Percentiles rank a stretch among this genome's conserved stretches.
Conservation (phyloP, 805 yeast genomes). For the Yamadazyma ubonensis region DNA sequence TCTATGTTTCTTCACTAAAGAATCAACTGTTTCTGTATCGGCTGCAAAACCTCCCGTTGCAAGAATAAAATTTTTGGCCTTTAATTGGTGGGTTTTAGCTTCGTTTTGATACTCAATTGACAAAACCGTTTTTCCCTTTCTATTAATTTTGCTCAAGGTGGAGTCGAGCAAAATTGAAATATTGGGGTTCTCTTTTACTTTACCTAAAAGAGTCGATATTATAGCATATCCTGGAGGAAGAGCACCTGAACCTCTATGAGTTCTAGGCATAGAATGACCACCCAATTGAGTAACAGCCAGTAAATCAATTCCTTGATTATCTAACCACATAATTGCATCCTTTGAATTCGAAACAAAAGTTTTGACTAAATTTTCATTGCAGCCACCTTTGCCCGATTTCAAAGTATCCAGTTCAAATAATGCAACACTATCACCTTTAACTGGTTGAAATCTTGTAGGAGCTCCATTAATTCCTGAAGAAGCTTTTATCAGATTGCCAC, state of each 20-base stretch:
- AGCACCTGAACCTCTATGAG: conserved; percentile 41
- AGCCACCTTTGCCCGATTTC: conserved; percentile 32
- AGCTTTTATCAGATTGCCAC: conserved; percentile 63
- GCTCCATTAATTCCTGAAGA: conserved; percentile 58
- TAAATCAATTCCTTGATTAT: conserved; percentile 27
- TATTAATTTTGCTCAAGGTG: conserved; percentile 17
- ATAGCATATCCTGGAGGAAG: conserved; percentile 63
- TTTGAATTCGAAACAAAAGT: conserved; percentile 26
- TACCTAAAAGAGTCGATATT: conserved; percentile 43
- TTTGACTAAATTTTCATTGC: conserved; percentile 24
- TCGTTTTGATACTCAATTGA: conserved; percentile 40
- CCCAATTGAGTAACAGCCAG: conserved; percentile 35
- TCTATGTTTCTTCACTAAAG: conserved; percentile 39
- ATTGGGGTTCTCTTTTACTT: conserved; percentile 31
- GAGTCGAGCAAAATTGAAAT: conserved; percentile 18
- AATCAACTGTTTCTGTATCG: conserved; percentile 34
- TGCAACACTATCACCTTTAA: conserved; percentile 25
- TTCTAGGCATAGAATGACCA: conserved; percentile 41
- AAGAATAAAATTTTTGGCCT: conserved; percentile 37
- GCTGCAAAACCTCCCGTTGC: conserved; percentile 63
- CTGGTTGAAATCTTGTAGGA: conserved; percentile 28
- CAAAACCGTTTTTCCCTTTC: conserved; percentile 32
- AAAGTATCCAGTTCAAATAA: conserved; percentile 30
- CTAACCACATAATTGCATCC: conserved; percentile 35
- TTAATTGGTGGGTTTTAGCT: conserved; percentile 6